A percentile compares a stretch with the other conserved stretches of the same genome.
These are phyloP conservation scores for Epichloe typhina DNA, from an alignment of 2,329 filamentous ascomycete species.

Conservation along the genomic window DNA sequence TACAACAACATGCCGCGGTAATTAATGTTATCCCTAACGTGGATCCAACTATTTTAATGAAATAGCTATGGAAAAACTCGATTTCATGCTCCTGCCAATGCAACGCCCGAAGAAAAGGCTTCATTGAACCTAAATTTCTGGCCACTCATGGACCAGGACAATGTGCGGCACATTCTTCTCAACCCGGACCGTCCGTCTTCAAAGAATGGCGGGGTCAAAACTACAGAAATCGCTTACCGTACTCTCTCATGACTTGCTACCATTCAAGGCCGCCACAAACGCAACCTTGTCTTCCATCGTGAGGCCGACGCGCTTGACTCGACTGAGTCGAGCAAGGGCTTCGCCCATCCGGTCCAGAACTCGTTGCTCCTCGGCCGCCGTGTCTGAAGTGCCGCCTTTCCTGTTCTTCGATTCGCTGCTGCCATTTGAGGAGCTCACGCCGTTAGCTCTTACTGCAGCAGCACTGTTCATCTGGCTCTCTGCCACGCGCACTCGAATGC, in stretches of 20 bases:
- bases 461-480: slow-evolving; percentile 50
- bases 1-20: not conserved
- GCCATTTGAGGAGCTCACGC: slow-evolving; percentile 14
- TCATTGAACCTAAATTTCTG: not conserved
- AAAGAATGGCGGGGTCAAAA: not conserved
- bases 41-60: not conserved
- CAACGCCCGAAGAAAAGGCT: slow-evolving; percentile 4
- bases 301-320: slow-evolving; percentile 79
- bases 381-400: slow-evolving; percentile 11
- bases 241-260: slow-evolving; percentile 20
- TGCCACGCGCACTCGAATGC: slow-evolving; percentile 81
- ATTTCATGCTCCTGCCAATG: slow-evolving; percentile 12
- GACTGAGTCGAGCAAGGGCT: slow-evolving; percentile 69
- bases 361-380: slow-evolving; percentile 46
- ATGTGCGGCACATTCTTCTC: not conserved
- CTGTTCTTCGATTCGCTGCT: slow-evolving; percentile 17
- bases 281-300: slow-evolving; percentile 70
- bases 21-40: not conserved
- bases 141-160: not conserved
- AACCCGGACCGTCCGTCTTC: no score
- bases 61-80: not conserved
- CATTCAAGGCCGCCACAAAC: slow-evolving; percentile 59
- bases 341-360: slow-evolving; percentile 72
- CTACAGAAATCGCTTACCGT: not conserved
- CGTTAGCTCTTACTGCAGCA: slow-evolving; percentile 22